These are phyloP conservation scores for Auriscalpium orientale DNA, from an alignment of 768 basidiomycete genomes.

Conservation along the genomic window DNA sequence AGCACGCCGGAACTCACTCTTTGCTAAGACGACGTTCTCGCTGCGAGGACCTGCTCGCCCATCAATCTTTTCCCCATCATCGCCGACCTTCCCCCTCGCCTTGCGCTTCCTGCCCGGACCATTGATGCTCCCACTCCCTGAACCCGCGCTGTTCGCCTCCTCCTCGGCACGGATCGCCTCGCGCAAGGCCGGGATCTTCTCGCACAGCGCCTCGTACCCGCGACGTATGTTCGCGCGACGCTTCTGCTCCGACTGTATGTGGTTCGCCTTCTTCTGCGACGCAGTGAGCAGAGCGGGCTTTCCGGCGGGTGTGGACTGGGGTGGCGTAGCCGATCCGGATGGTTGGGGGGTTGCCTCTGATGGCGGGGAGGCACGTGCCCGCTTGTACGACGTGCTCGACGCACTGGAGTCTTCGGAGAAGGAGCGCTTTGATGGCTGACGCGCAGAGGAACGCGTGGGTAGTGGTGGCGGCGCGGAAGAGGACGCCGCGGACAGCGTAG, in stretches of 20 bases:
- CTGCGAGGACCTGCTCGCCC: constrained; percentile 86
- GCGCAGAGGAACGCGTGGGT: constrained; percentile 1
- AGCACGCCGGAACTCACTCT: constrained; percentile 52
- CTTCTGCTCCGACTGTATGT: constrained; percentile 92
- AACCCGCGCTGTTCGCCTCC: constrained; percentile 29
- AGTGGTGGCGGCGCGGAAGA: constrained; percentile 3
- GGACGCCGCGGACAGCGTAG: constrained; percentile 8
- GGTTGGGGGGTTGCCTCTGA: background rate
- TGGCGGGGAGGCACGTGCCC: constrained; percentile 3
- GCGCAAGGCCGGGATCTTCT: constrained; percentile 70
- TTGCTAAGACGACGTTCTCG: constrained; percentile 82
- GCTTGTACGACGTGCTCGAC: constrained; percentile 2
- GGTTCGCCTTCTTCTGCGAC: constrained; percentile 87
- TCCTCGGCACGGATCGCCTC: constrained; percentile 79
- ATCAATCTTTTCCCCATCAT: constrained; percentile 59
- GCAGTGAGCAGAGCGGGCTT: constrained; percentile 55
- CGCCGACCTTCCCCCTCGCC: constrained; percentile 22
- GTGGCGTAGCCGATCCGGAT: constrained; percentile 6
- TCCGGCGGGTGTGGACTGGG: constrained; percentile 7
- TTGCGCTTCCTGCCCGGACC: constrained; percentile 23
- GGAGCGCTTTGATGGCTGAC: constrained; percentile 11
- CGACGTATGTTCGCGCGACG: constrained; percentile 83
- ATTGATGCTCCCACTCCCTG: constrained; percentile 29
- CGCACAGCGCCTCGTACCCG: constrained; percentile 85
- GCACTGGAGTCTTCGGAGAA: constrained; percentile 8